Percentiles rank a stretch among this genome's conserved stretches.
phyloP scores from a whole-genome alignment of 352 stramenopile genomes.

The Globisporangium cylindrosporum region DNA sequence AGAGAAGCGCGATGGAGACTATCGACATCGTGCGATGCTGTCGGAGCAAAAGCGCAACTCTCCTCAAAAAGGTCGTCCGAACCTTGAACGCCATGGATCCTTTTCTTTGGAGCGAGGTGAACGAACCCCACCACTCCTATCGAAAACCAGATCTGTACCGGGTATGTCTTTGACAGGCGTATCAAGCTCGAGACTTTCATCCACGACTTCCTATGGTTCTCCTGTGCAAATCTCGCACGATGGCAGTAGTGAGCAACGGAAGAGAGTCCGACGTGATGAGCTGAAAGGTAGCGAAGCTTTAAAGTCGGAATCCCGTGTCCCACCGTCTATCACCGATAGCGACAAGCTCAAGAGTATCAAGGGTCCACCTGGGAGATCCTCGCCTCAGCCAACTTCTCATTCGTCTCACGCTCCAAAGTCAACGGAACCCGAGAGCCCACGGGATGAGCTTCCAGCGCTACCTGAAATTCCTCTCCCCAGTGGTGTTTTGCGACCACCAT shows the following conservation, averaged over 20 bases:
- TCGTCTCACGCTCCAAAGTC: not conserved
- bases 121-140: slow-evolving; percentile 7
- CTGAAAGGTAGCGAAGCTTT: not conserved
- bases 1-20: slow-evolving; percentile 19
- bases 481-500: slow-evolving; percentile 9
- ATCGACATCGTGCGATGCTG: slow-evolving; percentile 17
- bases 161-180: slow-evolving; percentile 4
- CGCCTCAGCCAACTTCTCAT: slow-evolving; percentile 1
- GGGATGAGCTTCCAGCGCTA: slow-evolving; percentile 59
- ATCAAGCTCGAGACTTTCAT: slow-evolving; percentile 6
- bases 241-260: slow-evolving; percentile 6
- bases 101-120: slow-evolving; percentile 24
- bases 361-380: slow-evolving; percentile 4
- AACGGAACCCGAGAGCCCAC: slow-evolving; percentile 8
- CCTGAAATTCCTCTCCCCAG: slow-evolving; percentile 61
- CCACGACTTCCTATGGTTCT: not conserved
- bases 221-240: slow-evolving; percentile 16
- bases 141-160: slow-evolving; percentile 13
- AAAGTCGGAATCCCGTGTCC: not conserved
- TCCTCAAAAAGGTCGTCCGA: slow-evolving; percentile 21
- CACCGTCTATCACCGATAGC: not conserved
- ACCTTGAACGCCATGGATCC: slow-evolving; percentile 50
- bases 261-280: slow-evolving; percentile 6
- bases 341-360: slow-evolving; percentile 2
- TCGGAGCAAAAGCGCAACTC: slow-evolving; percentile 20